A percentile compares a stretch with the other conserved stretches of the same genome.
These are phyloP conservation scores for Dothideomycetes sp. DNA, from an alignment of 2,329 filamentous ascomycete genomes.

Conservation along the genomic window DNA sequence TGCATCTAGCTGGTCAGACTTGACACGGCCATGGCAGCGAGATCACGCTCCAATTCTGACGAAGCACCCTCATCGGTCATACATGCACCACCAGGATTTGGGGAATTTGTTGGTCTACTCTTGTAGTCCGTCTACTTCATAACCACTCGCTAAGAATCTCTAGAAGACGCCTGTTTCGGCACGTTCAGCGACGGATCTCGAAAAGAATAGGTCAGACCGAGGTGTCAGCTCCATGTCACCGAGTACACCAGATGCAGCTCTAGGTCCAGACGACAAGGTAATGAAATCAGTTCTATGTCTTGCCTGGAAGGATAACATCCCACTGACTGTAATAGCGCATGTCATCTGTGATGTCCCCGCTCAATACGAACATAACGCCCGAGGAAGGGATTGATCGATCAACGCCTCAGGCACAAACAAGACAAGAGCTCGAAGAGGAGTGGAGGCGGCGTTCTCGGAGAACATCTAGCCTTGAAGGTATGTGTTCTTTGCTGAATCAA, in stretches of 20 bases:
- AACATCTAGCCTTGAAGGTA: slow-evolving; percentile 69
- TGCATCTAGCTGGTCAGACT: slow-evolving; percentile 31
- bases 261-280: slow-evolving; percentile 24
- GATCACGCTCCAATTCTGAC: slow-evolving; percentile 46
- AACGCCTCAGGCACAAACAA: slow-evolving; percentile 75
- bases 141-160: not conserved
- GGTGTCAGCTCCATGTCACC: no score
- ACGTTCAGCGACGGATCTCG: slow-evolving; percentile 24
- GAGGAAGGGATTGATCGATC: slow-evolving; percentile 50
- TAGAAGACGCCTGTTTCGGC: slow-evolving; percentile 15
- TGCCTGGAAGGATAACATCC: no score
- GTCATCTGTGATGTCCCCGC: slow-evolving; percentile 47
- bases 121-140: not conserved
- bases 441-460: slow-evolving; percentile 48
- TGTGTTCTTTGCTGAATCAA: slow-evolving; percentile 17
- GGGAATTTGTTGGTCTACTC: slow-evolving; percentile 57
- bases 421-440: slow-evolving; percentile 60
- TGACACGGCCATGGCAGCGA: slow-evolving; percentile 35
- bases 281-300: no score
- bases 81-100: slow-evolving; percentile 77
- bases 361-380: slow-evolving; percentile 62
- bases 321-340: no score
- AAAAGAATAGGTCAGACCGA: no score
- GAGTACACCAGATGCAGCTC: slow-evolving; percentile 25
- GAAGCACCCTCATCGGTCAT: slow-evolving; percentile 86